A percentile compares a stretch with the other conserved stretches of the same genome.
Evolutionary conservation across 1,284 basidiomycete genomes (phyloP).

Genomic region (Puccinia horiana): DNA sequence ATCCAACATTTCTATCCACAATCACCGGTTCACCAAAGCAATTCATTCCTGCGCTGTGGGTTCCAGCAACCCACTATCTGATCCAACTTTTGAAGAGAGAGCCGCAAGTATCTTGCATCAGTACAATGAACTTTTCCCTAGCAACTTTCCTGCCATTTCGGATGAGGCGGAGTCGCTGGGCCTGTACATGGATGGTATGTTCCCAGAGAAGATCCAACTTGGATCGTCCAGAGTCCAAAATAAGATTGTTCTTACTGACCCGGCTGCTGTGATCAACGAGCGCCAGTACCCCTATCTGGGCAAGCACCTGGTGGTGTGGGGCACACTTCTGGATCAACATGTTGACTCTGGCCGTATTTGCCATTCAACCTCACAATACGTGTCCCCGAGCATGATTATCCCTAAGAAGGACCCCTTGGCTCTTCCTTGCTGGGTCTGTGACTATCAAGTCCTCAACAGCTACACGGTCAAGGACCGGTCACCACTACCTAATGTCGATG

Average conservation of each 20-base stretch:
- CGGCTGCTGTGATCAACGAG: too few species aligned
- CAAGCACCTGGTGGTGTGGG: too few species aligned
- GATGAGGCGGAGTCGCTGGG: not conserved
- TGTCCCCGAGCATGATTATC: not conserved
- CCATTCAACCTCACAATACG: not conserved
- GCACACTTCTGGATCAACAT: too few species aligned
- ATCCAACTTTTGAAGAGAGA: not conserved
- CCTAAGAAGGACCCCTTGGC: slow-evolving; percentile 51
- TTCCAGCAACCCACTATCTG: too few species aligned
- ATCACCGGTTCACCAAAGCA: not conserved
- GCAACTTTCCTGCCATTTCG: not conserved
- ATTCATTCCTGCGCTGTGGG: not conserved
- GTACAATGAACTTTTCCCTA: not conserved
- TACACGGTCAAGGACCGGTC: slow-evolving; percentile 15
- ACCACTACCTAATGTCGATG: slow-evolving; percentile 17
- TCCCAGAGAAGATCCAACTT: not conserved
- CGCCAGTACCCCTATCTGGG: too few species aligned
- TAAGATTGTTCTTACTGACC: too few species aligned
- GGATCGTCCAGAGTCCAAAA: not conserved
- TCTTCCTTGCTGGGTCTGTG: slow-evolving; percentile 50
- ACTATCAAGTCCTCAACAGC: too few species aligned
- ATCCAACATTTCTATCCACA: not conserved
- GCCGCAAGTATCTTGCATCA: not conserved
- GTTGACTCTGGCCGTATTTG: too few species aligned
- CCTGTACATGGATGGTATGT: not conserved